Evolutionary conservation across 306 rosid genomes (phyloP).

Genomic region (Ammopiptanthus mongolicus): DNA sequence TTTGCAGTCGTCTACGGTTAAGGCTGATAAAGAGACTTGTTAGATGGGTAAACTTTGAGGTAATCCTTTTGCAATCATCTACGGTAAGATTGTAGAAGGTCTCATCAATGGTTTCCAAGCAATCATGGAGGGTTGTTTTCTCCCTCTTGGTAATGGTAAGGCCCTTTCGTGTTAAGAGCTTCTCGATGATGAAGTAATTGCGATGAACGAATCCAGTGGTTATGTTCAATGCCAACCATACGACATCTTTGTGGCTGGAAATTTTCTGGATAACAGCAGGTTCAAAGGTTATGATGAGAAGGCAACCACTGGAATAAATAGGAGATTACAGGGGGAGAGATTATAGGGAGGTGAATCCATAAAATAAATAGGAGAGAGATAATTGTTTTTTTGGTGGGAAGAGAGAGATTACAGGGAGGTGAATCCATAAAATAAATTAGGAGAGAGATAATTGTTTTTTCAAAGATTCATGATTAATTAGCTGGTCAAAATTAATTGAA

Average conservation of each 20-base stretch:
- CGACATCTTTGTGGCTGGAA: constrained; percentile 31
- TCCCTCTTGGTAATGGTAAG: constrained; percentile 41
- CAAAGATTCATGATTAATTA: too few relatives aligned
- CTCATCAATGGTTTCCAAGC: constrained; percentile 55
- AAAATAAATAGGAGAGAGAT: too few relatives aligned
- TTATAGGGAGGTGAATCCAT: too few relatives aligned
- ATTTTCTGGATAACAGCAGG: constrained; percentile 17
- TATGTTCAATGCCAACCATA: constrained; percentile 35
- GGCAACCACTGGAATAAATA: too few relatives aligned
- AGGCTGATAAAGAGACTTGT: constrained; percentile 35
- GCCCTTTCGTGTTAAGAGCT: constrained; percentile 15
- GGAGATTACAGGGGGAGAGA: too few relatives aligned
- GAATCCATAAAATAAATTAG: too few relatives aligned
- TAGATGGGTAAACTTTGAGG: constrained; percentile 39
- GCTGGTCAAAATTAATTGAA: too few relatives aligned
- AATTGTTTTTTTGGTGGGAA: too few relatives aligned
- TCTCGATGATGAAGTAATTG: constrained; percentile 37
- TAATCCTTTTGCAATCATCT: constrained; percentile 32
- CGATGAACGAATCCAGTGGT: constrained; percentile 33
- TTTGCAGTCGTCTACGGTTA: too few relatives aligned
- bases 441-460: too few relatives aligned
- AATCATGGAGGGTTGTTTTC: constrained; percentile 56
- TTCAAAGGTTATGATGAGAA: constrained; percentile 34
- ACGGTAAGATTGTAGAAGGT: constrained; percentile 52
- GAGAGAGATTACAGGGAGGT: too few relatives aligned